phyloP scores from a whole-genome alignment of 768 basidiomycete genomes.

The Rhodotorula toruloides region DNA sequence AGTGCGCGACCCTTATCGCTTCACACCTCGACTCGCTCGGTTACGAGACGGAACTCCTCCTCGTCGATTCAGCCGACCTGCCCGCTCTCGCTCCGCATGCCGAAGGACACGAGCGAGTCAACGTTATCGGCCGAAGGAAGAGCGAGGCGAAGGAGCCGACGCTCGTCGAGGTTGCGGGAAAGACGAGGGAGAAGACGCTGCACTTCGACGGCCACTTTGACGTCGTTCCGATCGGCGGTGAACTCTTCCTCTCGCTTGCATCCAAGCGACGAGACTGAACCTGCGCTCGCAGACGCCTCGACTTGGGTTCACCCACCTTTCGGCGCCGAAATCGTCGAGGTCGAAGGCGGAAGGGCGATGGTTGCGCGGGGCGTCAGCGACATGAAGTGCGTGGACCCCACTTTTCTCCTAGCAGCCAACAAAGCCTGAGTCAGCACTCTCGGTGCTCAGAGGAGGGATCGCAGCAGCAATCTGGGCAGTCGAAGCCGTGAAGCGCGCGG shows the following conservation, averaged over 20 bases:
- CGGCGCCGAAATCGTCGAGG: slow-evolving; percentile 23
- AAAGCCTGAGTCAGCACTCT: too few relatives aligned
- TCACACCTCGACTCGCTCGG: slow-evolving; percentile 7
- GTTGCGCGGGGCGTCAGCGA: slow-evolving; percentile 25
- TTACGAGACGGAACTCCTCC: slow-evolving; percentile 9
- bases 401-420: too few relatives aligned
- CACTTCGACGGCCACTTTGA: slow-evolving; percentile 5
- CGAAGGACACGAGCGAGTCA: background rate
- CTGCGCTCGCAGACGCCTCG: too few relatives aligned
- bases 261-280: too few relatives aligned
- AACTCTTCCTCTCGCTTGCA: too few relatives aligned
- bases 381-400: slow-evolving; percentile 37
- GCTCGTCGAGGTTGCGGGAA: background rate
- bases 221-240: background rate
- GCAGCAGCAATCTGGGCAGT: slow-evolving; percentile 15
- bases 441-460: too few relatives aligned
- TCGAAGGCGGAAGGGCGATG: background rate
- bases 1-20: slow-evolving; percentile 8
- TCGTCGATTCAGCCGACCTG: background rate
- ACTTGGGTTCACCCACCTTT: slow-evolving; percentile 15
- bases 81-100: slow-evolving; percentile 3
- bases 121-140: slow-evolving; percentile 2
- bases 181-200: background rate
- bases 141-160: background rate
- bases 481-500: slow-evolving; percentile 9